Conservation (phyloP, 805 yeast species). For the Hanseniaspora occidentalis region DNA sequence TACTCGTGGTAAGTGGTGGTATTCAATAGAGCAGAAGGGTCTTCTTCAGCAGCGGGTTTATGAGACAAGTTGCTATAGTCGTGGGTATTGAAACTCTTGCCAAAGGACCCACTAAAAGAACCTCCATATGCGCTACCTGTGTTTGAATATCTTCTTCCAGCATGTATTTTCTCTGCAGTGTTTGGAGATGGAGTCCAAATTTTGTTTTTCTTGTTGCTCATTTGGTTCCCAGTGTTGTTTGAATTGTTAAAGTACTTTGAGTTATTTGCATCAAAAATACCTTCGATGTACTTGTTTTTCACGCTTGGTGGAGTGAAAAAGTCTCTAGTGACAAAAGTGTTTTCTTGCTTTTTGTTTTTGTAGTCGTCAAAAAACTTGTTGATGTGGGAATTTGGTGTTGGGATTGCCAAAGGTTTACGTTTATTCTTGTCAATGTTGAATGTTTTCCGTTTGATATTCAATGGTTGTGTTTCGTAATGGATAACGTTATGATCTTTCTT, state of each 20-base stretch:
- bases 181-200: conserved; percentile 7
- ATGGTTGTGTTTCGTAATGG: conserved; percentile 9
- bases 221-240: not conserved
- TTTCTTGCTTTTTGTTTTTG: conserved; percentile 9
- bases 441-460: not conserved
- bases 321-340: conserved; percentile 49
- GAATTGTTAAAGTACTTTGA: conserved; percentile 20
- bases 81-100: too few relatives aligned
- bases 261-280: conserved; percentile 33
- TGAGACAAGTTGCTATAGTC: too few relatives aligned
- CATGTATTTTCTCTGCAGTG: conserved; percentile 9
- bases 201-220: conserved; percentile 11
- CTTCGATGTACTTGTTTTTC: conserved; percentile 56
- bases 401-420: conserved; percentile 53
- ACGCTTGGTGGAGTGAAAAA: conserved; percentile 71
- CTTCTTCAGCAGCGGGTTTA: not conserved
- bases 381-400: conserved; percentile 39
- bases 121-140: conserved; percentile 3
- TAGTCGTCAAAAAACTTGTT: conserved; percentile 24
- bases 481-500: conserved; percentile 11
- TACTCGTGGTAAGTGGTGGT: not conserved
- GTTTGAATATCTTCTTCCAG: conserved; percentile 3
- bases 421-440: conserved; percentile 23
- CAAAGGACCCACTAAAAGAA: not conserved
- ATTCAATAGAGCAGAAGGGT: not conserved